These are phyloP conservation scores for Brassica balearica DNA, from an alignment of 441 rosid species.

Conservation along the genomic window DNA sequence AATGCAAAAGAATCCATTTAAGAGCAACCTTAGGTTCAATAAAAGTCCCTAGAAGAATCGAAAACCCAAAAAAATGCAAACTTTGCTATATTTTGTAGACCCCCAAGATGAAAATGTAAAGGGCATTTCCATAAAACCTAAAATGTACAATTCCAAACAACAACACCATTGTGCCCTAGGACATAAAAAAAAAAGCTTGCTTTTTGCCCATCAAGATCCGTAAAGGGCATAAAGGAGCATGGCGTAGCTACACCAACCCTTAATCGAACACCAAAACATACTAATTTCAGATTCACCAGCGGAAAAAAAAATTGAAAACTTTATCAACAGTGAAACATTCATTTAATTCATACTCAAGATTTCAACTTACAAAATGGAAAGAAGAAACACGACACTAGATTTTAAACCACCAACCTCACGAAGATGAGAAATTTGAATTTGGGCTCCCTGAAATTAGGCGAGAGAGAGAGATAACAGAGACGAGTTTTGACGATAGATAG, in stretches of 20 bases:
- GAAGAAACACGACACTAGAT: neutral
- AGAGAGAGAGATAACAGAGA: conserved; percentile 11
- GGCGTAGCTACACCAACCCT: neutral
- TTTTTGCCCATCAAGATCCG: conserved; percentile 13
- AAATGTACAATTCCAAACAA: conserved; percentile 6
- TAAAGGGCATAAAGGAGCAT: neutral
- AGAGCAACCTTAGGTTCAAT: conserved; percentile 1
- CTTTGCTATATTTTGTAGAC: neutral
- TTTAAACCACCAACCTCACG: conserved; percentile 21
- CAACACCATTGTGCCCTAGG: conserved; percentile 6
- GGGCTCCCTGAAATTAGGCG: neutral
- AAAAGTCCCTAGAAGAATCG: neutral
- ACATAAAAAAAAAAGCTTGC: neutral
- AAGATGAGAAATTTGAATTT: neutral
- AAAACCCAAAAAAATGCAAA: conserved; percentile 9
- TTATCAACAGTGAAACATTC: neutral
- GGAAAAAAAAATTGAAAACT: neutral
- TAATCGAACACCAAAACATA: neutral
- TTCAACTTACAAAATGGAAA: neutral
- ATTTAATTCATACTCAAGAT: neutral
- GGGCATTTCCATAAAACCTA: conserved; percentile 2
- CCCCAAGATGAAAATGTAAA: neutral
- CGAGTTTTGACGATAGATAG: conserved; percentile 9
- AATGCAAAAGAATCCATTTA: neutral
- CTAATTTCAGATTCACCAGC: conserved; percentile 18